These are phyloP conservation scores for Picocystis sp. DNA, from an alignment of 163 green algal species.

Conservation along the genomic window DNA sequence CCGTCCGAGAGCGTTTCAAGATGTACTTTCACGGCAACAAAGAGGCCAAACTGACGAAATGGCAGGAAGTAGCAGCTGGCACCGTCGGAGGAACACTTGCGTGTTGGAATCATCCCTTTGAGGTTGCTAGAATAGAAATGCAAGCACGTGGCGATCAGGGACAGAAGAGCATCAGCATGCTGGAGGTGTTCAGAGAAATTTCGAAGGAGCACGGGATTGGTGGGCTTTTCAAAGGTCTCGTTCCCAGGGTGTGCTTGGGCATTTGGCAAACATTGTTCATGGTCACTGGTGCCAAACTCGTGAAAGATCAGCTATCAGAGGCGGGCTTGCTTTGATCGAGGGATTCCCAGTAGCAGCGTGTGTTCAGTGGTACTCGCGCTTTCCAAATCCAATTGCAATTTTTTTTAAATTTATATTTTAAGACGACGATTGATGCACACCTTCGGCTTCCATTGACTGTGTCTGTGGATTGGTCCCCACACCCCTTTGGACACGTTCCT, in stretches of 20 bases:
- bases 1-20: slow-evolving; percentile 18
- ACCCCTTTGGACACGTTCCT: too few relatives aligned
- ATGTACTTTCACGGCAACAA: slow-evolving; percentile 8
- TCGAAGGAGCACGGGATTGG: slow-evolving; percentile 3
- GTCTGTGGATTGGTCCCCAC: too few relatives aligned
- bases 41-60: slow-evolving; percentile 17
- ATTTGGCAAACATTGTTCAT: slow-evolving; percentile 33
- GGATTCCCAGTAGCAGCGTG: too few relatives aligned
- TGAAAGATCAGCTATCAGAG: slow-evolving; percentile 17
- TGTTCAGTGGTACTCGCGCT: too few relatives aligned
- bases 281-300: slow-evolving; percentile 25
- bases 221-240: slow-evolving; percentile 22
- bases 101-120: slow-evolving; percentile 31
- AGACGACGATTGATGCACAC: too few relatives aligned
- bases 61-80: slow-evolving; percentile 16
- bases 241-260: slow-evolving; percentile 19
- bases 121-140: slow-evolving; percentile 23
- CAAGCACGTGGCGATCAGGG: slow-evolving; percentile 14
- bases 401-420: too few relatives aligned
- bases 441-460: too few relatives aligned
- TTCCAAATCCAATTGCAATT: too few relatives aligned
- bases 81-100: slow-evolving; percentile 19
- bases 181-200: too few relatives aligned
- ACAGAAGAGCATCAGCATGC: slow-evolving; percentile 4
- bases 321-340: too few relatives aligned